Evolutionary conservation across 2,329 filamentous ascomycete genomes (phyloP).

Genomic region (Aureobasidium leucospermi): DNA sequence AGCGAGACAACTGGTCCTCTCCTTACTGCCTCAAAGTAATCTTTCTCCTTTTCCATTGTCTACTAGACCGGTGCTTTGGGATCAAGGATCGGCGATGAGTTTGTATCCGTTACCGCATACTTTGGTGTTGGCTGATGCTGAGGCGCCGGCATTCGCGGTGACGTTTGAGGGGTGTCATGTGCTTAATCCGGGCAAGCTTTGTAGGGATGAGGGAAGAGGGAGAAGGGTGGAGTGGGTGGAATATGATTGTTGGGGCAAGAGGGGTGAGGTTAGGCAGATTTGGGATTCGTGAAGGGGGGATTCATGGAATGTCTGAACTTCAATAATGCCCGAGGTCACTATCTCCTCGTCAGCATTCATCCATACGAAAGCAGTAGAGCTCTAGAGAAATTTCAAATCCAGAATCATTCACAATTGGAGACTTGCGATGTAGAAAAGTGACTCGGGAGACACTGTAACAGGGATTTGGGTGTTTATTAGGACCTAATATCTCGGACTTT

Average conservation of each 20-base stretch:
- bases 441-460: too few species aligned
- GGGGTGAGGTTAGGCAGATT: slow-evolving; percentile 57
- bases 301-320: too few species aligned
- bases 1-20: slow-evolving; percentile 63
- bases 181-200: slow-evolving; percentile 78
- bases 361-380: too few species aligned
- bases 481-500: too few species aligned
- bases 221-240: slow-evolving; percentile 74
- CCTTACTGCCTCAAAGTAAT: slow-evolving; percentile 82
- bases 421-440: too few species aligned
- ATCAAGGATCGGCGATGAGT: slow-evolving; percentile 67
- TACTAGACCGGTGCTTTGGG: slow-evolving; percentile 80
- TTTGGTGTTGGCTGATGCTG: slow-evolving; percentile 73
- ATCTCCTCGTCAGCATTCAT: too few species aligned
- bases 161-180: slow-evolving; percentile 95
- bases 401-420: too few species aligned
- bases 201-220: slow-evolving; percentile 54
- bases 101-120: slow-evolving; percentile 85
- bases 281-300: slow-evolving; percentile 16
- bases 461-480: too few species aligned
- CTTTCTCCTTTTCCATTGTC: slow-evolving; percentile 79
- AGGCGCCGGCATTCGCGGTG: slow-evolving; percentile 73
- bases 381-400: too few species aligned
- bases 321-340: too few species aligned
- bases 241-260: slow-evolving; percentile 61